Base-by-base conservation (phyloP, 1,284 basidiomycete genomes). In the Leccinum solheimii region DNA sequence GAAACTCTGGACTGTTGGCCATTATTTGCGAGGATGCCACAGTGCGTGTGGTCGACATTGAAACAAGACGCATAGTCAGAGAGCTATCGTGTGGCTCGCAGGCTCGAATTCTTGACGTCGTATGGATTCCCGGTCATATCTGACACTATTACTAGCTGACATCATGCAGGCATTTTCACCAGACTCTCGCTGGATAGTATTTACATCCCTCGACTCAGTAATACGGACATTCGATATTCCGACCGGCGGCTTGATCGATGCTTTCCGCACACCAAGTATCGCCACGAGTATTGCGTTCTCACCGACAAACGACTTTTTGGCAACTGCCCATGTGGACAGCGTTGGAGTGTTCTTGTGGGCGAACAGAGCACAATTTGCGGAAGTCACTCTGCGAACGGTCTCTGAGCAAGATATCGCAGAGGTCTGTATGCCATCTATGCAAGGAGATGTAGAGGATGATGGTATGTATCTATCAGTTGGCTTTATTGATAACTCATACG, bases 171-270 rank as follows among this genome's bases (percentile, higher is more conserved):
- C 91, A 0, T 97, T 98, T 76, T 97, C 96, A 7, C 87, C 94
- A 2, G 95, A 98, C 74, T 96, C 94, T 3, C 83, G 96, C 63
- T 98, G 97, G 97, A 79, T 99, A 45, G 84, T 98, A 43, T 81
- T 89, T 1, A 88, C 93, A 2, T 95, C 95, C 11, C 80, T 97
- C 57, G 97, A 99, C 74, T 94, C 92, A 1, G 83, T 92, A 55
- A 92, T 99, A 67, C 88, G 97, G 52, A 99, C 97, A 0, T 99
- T 95, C 73, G 97, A 99, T 74, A 85, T 99, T 21, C 97, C 97
- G 0, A 95, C 95, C 10, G 94, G 95, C 3, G 83, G 88, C 30
- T 81, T 99, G 40, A 92, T 99, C 57, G 95, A 99, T 71, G 94
- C 90, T 0, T 99, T 99, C 82, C 84, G 86, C 57, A 94, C 94